Conservation (phyloP, 495 filamentous ascomycete genomes). For the Pyrenula massariospora region DNA sequence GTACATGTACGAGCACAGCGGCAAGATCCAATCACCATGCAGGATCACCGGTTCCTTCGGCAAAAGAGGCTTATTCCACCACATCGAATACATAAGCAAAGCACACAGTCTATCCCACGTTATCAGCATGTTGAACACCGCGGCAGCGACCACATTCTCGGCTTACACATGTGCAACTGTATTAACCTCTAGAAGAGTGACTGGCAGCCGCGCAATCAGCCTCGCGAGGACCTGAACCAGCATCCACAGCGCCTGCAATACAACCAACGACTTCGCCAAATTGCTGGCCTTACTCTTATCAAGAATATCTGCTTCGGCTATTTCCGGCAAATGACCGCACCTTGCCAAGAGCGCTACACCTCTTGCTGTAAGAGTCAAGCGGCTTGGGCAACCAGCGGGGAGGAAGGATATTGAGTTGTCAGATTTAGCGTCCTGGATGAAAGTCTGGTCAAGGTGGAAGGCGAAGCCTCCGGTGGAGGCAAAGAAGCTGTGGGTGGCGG, state of each 20-base stretch:
- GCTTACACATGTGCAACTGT: slow-evolving; percentile 20
- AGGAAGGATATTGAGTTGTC: no score
- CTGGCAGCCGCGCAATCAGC: slow-evolving; percentile 6
- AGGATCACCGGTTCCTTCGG: slow-evolving; percentile 11
- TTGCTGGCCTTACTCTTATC: slow-evolving; percentile 22
- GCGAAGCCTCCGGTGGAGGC: slow-evolving; percentile 19
- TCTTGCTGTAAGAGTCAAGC: slow-evolving; percentile 5
- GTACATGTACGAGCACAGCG: slow-evolving; percentile 6
- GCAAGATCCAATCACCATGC: neutral
- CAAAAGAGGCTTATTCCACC: slow-evolving; percentile 24
- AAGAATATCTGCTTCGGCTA: slow-evolving; percentile 9
- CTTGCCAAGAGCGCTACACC: slow-evolving; percentile 4
- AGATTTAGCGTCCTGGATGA: slow-evolving; percentile 2
- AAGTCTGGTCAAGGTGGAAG: slow-evolving; percentile 5
- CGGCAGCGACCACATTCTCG: no score
- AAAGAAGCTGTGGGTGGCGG: slow-evolving; percentile 15
- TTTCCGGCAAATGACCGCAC: slow-evolving; percentile 4
- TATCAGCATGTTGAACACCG: no score
- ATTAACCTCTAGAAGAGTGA: slow-evolving; percentile 19
- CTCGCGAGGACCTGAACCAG: slow-evolving; percentile 12
- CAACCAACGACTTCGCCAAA: slow-evolving; percentile 17
- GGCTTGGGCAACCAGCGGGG: slow-evolving; percentile 3
- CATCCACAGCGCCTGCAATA: slow-evolving; percentile 21
- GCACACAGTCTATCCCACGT: no score
- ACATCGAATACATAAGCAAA: slow-evolving; percentile 18